Percentiles rank a stretch among this genome's conserved stretches.
phyloP scores from a whole-genome alignment of 495 filamentous ascomycete species.

The Neurospora pannonica region DNA sequence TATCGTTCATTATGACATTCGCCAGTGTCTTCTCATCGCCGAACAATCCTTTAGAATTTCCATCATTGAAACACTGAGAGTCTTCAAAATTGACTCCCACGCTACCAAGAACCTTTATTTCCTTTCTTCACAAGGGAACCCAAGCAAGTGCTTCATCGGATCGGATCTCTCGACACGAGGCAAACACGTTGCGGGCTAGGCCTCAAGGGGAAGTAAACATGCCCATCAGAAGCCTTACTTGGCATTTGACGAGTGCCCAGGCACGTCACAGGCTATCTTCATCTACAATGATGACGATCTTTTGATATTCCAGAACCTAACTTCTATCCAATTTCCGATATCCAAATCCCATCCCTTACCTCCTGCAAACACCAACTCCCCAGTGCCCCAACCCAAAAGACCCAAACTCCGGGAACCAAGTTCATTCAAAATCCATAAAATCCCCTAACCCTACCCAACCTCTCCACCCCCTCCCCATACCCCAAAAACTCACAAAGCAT shows the following conservation, averaged over 20 bases:
- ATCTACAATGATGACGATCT: not conserved
- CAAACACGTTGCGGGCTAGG: not conserved
- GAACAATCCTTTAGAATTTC: no score
- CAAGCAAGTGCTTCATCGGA: not conserved
- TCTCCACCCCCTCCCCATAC: not conserved
- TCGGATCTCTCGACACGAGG: not conserved
- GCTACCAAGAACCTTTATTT: not conserved
- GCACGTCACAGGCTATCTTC: not conserved
- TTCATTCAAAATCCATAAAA: not conserved
- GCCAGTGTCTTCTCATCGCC: no score
- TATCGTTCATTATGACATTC: no score
- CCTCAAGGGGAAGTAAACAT: not conserved
- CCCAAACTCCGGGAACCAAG: not conserved
- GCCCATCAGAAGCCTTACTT: not conserved
- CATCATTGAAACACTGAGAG: no score
- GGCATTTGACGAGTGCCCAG: not conserved
- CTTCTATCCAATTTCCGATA: not conserved
- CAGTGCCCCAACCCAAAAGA: not conserved
- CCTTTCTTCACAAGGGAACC: not conserved
- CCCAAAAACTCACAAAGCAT: conserved; percentile 1
- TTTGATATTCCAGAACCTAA: not conserved
- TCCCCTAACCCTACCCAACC: not conserved
- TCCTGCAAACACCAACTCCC: no score
- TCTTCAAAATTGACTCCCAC: no score
- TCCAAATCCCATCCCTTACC: not conserved